Evolutionary conservation across 495 filamentous ascomycete species (phyloP), one percentile per base, ranked within the genome.

Genomic region (Barbatosphaeria neglecta): DNA sequence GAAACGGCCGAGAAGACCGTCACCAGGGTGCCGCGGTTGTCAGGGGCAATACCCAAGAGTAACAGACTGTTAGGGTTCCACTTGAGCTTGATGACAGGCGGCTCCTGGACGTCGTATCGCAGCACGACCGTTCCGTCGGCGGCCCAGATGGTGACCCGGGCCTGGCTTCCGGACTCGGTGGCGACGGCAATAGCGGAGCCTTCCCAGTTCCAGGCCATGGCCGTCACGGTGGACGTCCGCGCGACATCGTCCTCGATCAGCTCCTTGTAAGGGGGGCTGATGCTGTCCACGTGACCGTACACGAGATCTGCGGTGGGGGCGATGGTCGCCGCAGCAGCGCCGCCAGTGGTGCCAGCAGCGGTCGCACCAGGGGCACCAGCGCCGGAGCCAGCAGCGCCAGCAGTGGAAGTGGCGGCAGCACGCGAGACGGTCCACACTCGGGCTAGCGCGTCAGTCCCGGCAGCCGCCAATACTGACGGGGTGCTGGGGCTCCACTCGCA

Each of bases 401-500:
- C 63, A 49, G 62, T 56, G 47, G 70, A 64, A 46, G 66, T 61
- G 54, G 66, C 63, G 50, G 73, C 62, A 53, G 66, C 66, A 72
- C 67, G 64, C 52, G 78, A 74, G 42, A 89, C 58, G 53, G 77
- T 84, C 84, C 84, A 90, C 62, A 92, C 68, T 50, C 79, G 81
- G 67, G 84, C 86, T 74, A 86, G 82, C 62, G 80, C 77, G 62
- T 87, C 82, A 57, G 70, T 75, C 57, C 86, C 84, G 61, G 79
- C 80, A 51, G 80, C 79, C 54, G 81, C 83, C 61, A 93, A 73
- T 59, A 86, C 66, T 28, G 76, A 81, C 49, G 86, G 75, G 70
- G 90, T 80, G 48, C 63, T 66, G 43, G 87, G 87, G 56, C 84
- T 86, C 84, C 86, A 93, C 62, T 80, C 69, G 65, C 80, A 77